Evolutionary conservation across 148 eudicot species (phyloP).

Genomic region (Limonium bicolor): DNA sequence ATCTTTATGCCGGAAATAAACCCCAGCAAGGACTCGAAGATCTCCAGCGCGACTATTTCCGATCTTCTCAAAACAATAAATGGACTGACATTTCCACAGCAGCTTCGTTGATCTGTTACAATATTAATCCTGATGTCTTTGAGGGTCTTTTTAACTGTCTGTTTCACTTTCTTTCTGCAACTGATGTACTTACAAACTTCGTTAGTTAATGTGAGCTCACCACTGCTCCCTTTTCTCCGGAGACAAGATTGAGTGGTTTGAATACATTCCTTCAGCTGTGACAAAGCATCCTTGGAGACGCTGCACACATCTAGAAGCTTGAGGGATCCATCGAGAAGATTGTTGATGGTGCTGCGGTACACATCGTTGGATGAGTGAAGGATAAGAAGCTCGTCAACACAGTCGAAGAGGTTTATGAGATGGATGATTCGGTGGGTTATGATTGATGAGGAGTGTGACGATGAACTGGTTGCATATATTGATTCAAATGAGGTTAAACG

Average conservation of each 20-base stretch:
- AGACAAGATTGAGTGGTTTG: conserved; percentile 20
- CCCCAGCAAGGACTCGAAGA: conserved; percentile 11
- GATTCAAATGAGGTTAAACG: conserved; percentile 20
- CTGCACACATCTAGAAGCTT: conserved; percentile 31
- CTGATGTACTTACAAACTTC: conserved; percentile 10
- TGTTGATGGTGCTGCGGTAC: conserved; percentile 1
- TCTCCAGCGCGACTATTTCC: conserved; percentile 7
- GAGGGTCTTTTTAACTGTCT: conserved; percentile 16
- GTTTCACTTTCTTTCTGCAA: conserved; percentile 18
- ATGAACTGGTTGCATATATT: conserved; percentile 11
- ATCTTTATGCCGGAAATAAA: conserved; percentile 3
- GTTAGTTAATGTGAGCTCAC: conserved; percentile 9
- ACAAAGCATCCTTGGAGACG: conserved; percentile 17
- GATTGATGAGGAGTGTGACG: conserved; percentile 22
- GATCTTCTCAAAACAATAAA: conserved; percentile 5
- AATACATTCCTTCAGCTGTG: conserved; percentile 18
- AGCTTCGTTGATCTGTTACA: background rate
- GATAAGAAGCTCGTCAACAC: conserved; percentile 11
- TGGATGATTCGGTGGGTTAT: conserved; percentile 11
- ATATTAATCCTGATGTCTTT: conserved; percentile 13
- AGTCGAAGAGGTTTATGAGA: conserved; percentile 19
- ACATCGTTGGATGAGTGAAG: conserved; percentile 5
- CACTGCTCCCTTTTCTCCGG: conserved; percentile 25
- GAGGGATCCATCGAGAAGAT: conserved; percentile 19
- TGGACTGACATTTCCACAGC: background rate